phyloP scores from a whole-genome alignment of 2,329 filamentous ascomycete genomes.

The Lecanoromycetidae sp. region DNA sequence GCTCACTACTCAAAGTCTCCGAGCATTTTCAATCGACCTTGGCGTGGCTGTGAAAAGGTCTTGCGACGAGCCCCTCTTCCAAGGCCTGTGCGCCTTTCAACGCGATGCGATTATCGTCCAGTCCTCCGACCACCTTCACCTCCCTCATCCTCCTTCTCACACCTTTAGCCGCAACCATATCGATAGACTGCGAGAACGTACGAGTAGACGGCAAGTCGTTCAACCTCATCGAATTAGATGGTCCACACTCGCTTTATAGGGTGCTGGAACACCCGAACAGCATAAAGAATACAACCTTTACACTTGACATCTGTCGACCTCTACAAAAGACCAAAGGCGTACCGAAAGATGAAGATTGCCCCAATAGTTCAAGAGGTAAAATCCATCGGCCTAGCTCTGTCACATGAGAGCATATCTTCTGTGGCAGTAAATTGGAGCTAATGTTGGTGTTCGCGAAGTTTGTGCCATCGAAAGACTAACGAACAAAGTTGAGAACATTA shows the following conservation, averaged over 20 bases:
- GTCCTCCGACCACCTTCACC: conserved; percentile 2
- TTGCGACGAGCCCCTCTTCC: background rate
- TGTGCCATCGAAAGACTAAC: conserved; percentile 56
- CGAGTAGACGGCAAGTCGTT: conserved; percentile 69
- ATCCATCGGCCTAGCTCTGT: background rate
- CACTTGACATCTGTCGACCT: conserved; percentile 60
- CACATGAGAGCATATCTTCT: background rate
- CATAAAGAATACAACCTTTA: conserved; percentile 64
- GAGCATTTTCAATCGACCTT: too few species aligned
- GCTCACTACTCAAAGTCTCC: too few species aligned
- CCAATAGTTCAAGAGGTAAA: conserved; percentile 13
- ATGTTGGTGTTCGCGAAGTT: conserved; percentile 37
- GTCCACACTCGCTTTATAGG: conserved; percentile 40
- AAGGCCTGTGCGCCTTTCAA: background rate
- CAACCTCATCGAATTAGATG: conserved; percentile 64
- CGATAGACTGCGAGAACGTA: conserved; percentile 64
- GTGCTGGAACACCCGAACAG: conserved; percentile 15
- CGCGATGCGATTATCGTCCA: conserved; percentile 8
- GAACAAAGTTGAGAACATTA: conserved; percentile 14
- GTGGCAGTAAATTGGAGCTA: background rate
- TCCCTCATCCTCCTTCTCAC: conserved; percentile 9
- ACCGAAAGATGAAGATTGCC: conserved; percentile 30
- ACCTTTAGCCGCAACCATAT: conserved; percentile 1
- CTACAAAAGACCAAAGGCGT: conserved; percentile 50
- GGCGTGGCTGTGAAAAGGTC: too few species aligned